These are phyloP conservation scores for Citrus inodora DNA, from an alignment of 345 rosid species.

Conservation along the genomic window DNA sequence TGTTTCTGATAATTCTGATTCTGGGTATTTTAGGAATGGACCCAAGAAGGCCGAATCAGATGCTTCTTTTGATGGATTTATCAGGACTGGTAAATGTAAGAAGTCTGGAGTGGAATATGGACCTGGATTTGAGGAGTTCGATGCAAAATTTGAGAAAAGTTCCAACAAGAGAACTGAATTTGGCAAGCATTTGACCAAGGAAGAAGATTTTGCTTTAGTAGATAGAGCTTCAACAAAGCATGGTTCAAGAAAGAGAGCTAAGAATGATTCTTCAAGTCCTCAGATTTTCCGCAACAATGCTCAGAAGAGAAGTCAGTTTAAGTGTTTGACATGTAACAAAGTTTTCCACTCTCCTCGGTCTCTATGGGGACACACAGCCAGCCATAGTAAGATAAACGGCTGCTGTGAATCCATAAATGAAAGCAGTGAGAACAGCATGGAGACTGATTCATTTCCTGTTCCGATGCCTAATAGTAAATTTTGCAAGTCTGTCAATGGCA, in stretches of 20 bases:
- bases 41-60: slow-evolving; percentile 60
- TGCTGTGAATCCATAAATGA: slow-evolving; percentile 40
- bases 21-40: slow-evolving; percentile 66
- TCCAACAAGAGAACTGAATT: slow-evolving; percentile 30
- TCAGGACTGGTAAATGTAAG: slow-evolving; percentile 29
- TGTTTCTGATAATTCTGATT: slow-evolving; percentile 60
- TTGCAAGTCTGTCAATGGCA: slow-evolving; percentile 25
- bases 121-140: slow-evolving; percentile 36
- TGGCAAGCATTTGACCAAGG: slow-evolving; percentile 24
- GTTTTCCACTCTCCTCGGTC: slow-evolving; percentile 24
- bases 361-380: slow-evolving; percentile 24
- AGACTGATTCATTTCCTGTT: slow-evolving; percentile 40
- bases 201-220: slow-evolving; percentile 20
- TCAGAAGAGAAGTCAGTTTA: slow-evolving; percentile 37
- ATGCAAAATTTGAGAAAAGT: slow-evolving; percentile 35
- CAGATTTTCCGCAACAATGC: slow-evolving; percentile 21
- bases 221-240: slow-evolving; percentile 38
- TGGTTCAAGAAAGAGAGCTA: slow-evolving; percentile 42
- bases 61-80: slow-evolving; percentile 45
- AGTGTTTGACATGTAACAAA: slow-evolving; percentile 31
- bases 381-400: slow-evolving; percentile 32
- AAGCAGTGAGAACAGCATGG: slow-evolving; percentile 49
- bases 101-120: slow-evolving; percentile 32
- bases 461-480: slow-evolving; percentile 22
- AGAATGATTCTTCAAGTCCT: slow-evolving; percentile 23